A percentile compares a stretch with the other conserved stretches of the same genome.
These are phyloP conservation scores for Podaxis sp. DNA, from an alignment of 768 basidiomycete species.

Conservation along the genomic window DNA sequence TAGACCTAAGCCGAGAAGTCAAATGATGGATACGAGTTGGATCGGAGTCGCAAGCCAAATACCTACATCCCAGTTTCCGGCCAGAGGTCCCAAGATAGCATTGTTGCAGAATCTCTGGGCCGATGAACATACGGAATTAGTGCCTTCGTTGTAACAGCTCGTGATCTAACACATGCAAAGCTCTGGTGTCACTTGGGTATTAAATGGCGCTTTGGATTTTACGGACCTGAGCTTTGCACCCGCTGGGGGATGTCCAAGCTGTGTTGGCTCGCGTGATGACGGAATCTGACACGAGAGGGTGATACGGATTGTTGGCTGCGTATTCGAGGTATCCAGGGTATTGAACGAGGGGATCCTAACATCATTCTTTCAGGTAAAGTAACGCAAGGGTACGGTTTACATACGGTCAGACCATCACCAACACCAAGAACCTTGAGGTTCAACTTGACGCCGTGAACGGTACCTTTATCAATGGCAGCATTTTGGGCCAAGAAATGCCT, in stretches of 20 bases:
- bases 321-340: slow-evolving; percentile 61
- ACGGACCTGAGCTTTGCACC: slow-evolving; percentile 50
- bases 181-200: neutral
- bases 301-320: slow-evolving; percentile 55
- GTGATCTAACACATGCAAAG: slow-evolving; percentile 37
- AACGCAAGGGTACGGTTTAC: slow-evolving; percentile 8
- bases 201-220: neutral
- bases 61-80: slow-evolving; percentile 53
- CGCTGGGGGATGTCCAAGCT: slow-evolving; percentile 40
- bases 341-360: slow-evolving; percentile 45
- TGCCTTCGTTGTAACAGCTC: slow-evolving; percentile 48
- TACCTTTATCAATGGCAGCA: slow-evolving; percentile 49
- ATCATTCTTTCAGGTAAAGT: neutral
- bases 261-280: slow-evolving; percentile 42
- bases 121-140: slow-evolving; percentile 49
- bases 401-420: slow-evolving; percentile 61
- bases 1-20: slow-evolving; percentile 35
- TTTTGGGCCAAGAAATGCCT: slow-evolving; percentile 62
- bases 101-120: slow-evolving; percentile 63
- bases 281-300: slow-evolving; percentile 46
- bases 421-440: slow-evolving; percentile 66
- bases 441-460: slow-evolving; percentile 43
- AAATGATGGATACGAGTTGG: neutral
- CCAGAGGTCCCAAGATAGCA: slow-evolving; percentile 51
- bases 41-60: neutral